Evolutionary conservation across 768 basidiomycete species (phyloP), one percentile per base, ranked within the genome.

Genomic region (Bullera alba): DNA sequence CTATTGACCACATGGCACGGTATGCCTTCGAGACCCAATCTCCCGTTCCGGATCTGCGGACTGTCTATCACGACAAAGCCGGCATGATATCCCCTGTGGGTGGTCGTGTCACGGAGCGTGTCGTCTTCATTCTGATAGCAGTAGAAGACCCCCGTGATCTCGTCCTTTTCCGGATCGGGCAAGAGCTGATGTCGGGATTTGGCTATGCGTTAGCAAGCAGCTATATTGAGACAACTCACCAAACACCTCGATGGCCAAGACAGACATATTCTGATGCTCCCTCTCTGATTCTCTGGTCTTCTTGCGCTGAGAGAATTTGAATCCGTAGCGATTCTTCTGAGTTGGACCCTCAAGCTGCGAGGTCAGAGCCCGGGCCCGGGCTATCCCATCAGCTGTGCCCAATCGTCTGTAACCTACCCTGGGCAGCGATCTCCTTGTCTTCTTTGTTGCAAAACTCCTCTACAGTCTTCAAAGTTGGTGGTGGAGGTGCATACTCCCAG

Each of bases 201-300:
- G 15, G 79, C 87, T 87, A 56, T 2, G n/a, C 26, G 36, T 29
- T 27, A 25, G 14, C 28, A 2, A 27, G 15, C 23, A 16, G 21
- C 12, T 21, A 17, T n/a, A 45, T 28, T 25, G 16, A n/a, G 32
- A 38, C 5, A 3, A 65, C 81, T 50, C 49, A 87, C 92, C 86
- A 60, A 92, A 88, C 1, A 91, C 73, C 69, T 99, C 95, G 36
- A 96, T 66, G 1, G 86, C 82, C 32, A 96, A 70, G 6, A 88
- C 74, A 0, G 84, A 80, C 85, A 96, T 87, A 56, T 78, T 77
- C 56, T 84, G 81, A 48, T 77, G 80, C 65, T 81, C 82, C 22
- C 88, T 79, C 32, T 73, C 74, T 25, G 68, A 70, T 2, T 65
- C 65, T 25, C 61, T 76, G 1, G 75, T 70, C 39, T 74, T 75